phyloP scores from a whole-genome alignment of 306 rosid genomes.

The Fragaria vesca region DNA sequence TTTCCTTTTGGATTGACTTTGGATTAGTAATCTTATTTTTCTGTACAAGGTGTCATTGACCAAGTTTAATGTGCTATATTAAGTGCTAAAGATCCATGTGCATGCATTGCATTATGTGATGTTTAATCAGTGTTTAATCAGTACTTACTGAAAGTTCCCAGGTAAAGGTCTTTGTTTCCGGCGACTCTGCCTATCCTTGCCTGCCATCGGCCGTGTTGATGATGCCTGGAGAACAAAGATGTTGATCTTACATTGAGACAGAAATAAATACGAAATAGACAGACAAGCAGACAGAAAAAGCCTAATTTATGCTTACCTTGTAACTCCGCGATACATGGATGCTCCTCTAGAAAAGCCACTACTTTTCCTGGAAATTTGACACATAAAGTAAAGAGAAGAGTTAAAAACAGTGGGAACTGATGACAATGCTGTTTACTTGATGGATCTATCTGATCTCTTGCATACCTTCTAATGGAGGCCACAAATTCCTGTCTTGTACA shows the following conservation, averaged over 20 bases:
- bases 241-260: background rate
- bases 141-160: constrained; percentile 94
- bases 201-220: constrained; percentile 99
- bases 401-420: background rate
- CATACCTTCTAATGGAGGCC: constrained; percentile 88
- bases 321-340: constrained; percentile 98
- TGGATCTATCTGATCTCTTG: background rate
- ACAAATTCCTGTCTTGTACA: constrained; percentile 99
- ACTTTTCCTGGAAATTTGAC: constrained; percentile 68
- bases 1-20: background rate
- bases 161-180: constrained; percentile 96
- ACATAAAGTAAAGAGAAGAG: background rate
- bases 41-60: background rate
- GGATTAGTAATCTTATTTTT: background rate
- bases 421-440: background rate
- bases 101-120: background rate
- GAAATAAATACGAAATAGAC: background rate
- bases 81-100: background rate
- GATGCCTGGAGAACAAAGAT: constrained; percentile 61
- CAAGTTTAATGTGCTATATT: background rate
- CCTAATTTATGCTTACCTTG: constrained; percentile 53
- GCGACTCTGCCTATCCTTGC: constrained; percentile 99
- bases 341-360: constrained; percentile 99
- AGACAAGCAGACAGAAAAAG: background rate
- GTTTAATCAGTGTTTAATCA: background rate